Evolutionary conservation across 176 grass and related monocot genomes (phyloP).

Genomic region (Phoenix dactylifera): DNA sequence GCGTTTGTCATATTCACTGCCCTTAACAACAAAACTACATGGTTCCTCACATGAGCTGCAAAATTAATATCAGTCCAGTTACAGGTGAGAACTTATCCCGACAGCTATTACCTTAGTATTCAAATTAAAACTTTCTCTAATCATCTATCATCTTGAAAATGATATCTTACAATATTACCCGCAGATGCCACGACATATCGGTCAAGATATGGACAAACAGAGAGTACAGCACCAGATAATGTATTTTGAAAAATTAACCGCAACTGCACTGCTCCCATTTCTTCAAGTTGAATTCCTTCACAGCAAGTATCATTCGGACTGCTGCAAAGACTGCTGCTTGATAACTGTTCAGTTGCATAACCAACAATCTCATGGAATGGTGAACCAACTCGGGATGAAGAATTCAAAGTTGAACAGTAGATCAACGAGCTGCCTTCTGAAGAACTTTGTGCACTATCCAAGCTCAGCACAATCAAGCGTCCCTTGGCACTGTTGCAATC

Average conservation of each 20-base stretch:
- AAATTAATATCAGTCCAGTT: too few relatives aligned
- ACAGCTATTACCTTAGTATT: too few relatives aligned
- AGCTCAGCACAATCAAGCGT: slow-evolving; percentile 74
- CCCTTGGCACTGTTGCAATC: slow-evolving; percentile 66
- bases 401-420: slow-evolving; percentile 49
- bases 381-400: slow-evolving; percentile 44
- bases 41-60: too few relatives aligned
- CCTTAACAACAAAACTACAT: too few relatives aligned
- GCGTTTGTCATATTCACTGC: too few relatives aligned
- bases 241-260: slow-evolving; percentile 52
- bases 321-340: slow-evolving; percentile 55
- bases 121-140: too few relatives aligned
- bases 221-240: slow-evolving; percentile 76
- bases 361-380: slow-evolving; percentile 61
- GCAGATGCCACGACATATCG: slow-evolving; percentile 88
- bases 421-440: slow-evolving; percentile 37
- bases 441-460: slow-evolving; percentile 47
- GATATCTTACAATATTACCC: slow-evolving; percentile 69
- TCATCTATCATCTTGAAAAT: neutral
- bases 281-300: slow-evolving; percentile 58
- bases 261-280: slow-evolving; percentile 49
- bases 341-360: slow-evolving; percentile 60
- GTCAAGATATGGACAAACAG: slow-evolving; percentile 73
- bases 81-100: too few relatives aligned
- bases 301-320: slow-evolving; percentile 50